Evolutionary conservation across 805 yeast genomes (phyloP), one percentile per base, ranked within the genome.

Genomic region (Kodamaea nitidulidarum): DNA sequence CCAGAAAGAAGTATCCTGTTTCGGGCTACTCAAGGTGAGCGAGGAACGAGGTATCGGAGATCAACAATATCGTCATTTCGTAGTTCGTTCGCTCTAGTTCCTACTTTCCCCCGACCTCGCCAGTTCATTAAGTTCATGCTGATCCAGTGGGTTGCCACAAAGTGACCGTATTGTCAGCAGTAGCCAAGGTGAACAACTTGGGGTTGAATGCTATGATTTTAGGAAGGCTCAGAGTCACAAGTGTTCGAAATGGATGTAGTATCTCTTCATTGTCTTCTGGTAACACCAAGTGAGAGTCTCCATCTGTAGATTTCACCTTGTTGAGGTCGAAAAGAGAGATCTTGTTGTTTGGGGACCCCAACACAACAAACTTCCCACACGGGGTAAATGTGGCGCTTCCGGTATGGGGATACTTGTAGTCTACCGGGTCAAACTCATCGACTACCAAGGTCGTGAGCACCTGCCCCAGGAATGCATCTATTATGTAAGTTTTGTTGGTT

Each of bases 381-480:
- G 73, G 69, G 4, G 70, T 48, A 44, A 67, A 66, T 25, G 70
- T 60, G 16, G 57, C 49, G 12, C 64, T 49, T 8, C 65, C 67
- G 8, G 63, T 49, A 35, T 49, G 44, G 2, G 63, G 63, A 46
- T 68, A 68, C 35, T 57, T 53, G 40, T 58, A 60, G 10, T 40
- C 41, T 46, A 58, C 53, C 8, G 37, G 40, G 14, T 45, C 37
- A 12, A 32, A 40, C 7, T 24, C 37, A 16, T 36, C 39, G 5
- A 33, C 39, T 4, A 48, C 46, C 26, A 41, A 44, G 3, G 47
- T 53, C 6, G 70, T 57, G 63, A 43, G 72, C 4, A 70, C 53
- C 8, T 68, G 59, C 14, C 93, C 93, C 50, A 69, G 71, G 46
- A 80, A 81, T 0, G 95, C 81, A 52, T 88, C 95, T 21, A 81